Conservation (phyloP, 768 basidiomycete species). For the Boletellus emodensis region DNA sequence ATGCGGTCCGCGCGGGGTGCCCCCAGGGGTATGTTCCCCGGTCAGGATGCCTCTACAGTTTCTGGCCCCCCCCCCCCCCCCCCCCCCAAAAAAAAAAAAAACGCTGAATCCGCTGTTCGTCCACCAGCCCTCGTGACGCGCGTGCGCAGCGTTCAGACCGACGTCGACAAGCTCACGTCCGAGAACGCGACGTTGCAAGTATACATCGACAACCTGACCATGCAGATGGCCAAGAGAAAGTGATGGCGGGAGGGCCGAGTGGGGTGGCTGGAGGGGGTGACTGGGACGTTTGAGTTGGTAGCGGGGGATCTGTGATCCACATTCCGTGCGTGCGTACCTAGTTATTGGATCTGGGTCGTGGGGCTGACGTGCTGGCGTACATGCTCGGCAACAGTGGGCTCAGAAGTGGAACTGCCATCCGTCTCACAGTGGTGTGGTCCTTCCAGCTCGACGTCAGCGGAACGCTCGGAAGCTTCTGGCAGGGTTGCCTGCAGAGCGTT, state of each 20-base stretch:
- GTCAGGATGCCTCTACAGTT: too few species aligned
- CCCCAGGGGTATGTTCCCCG: too few species aligned
- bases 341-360: neutral
- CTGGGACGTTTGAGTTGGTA: too few species aligned
- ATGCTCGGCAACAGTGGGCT: neutral
- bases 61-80: too few species aligned
- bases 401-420: neutral
- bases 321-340: too few species aligned
- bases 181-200: constrained; percentile 81
- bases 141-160: constrained; percentile 66
- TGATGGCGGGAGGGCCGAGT: constrained; percentile 26
- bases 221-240: constrained; percentile 80
- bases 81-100: too few species aligned
- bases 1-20: too few species aligned
- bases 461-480: neutral
- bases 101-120: neutral
- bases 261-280: too few species aligned
- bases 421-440: neutral
- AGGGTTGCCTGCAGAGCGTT: neutral
- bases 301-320: too few species aligned
- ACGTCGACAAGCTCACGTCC: constrained; percentile 75
- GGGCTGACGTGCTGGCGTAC: neutral
- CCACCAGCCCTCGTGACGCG: constrained; percentile 58
- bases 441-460: neutral
- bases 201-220: constrained; percentile 86